Percentiles rank a stretch among this genome's conserved stretches.
phyloP scores from a whole-genome alignment of 2,329 filamentous ascomycete species.

The Colletotrichum tamarilloi region DNA sequence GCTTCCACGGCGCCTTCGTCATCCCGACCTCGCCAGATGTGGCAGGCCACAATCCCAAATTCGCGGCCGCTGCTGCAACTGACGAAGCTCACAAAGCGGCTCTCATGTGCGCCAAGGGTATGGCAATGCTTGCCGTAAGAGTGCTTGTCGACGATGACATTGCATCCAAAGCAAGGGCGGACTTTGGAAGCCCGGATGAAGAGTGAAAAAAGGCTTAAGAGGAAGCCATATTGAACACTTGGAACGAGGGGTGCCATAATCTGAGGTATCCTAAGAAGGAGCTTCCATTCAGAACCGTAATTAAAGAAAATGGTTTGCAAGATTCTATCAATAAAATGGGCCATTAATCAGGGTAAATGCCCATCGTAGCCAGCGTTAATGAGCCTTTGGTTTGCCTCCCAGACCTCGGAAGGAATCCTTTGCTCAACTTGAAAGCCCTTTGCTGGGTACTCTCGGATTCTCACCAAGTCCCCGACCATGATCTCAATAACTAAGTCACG shows the following conservation, averaged over 20 bases:
- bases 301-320: background rate
- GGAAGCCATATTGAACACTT: too few species aligned
- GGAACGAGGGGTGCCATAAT: too few species aligned
- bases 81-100: slow-evolving; percentile 52
- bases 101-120: slow-evolving; percentile 55
- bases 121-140: slow-evolving; percentile 51
- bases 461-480: slow-evolving; percentile 57
- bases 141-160: slow-evolving; percentile 42
- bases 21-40: slow-evolving; percentile 51
- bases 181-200: slow-evolving; percentile 17
- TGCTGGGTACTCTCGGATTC: slow-evolving; percentile 55
- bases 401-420: slow-evolving; percentile 53
- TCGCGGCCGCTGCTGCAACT: slow-evolving; percentile 56
- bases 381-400: slow-evolving; percentile 53
- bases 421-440: slow-evolving; percentile 57
- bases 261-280: background rate
- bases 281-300: background rate
- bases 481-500: slow-evolving; percentile 54
- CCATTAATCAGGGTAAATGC: slow-evolving; percentile 45
- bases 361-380: slow-evolving; percentile 50
- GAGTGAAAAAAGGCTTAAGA: background rate
- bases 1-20: slow-evolving; percentile 59
- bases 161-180: background rate
- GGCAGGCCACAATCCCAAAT: slow-evolving; percentile 52
- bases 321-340: background rate